Evolutionary conservation across 768 basidiomycete species (phyloP).

Genomic region (Phallus indusiatus): DNA sequence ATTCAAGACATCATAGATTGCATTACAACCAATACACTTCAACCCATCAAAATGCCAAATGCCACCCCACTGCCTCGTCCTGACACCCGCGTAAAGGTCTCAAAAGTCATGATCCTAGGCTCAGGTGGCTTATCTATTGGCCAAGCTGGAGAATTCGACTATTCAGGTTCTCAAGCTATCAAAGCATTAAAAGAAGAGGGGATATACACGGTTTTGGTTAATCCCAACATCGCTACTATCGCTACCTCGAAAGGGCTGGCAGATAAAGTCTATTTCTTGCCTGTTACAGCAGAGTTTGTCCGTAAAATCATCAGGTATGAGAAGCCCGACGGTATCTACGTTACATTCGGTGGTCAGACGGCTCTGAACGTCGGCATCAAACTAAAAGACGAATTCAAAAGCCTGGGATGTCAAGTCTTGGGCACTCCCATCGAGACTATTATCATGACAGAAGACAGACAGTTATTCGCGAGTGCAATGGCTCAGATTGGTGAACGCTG

Average conservation of each 20-base stretch:
- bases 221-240: constrained; percentile 99
- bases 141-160: constrained; percentile 99
- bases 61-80: constrained; percentile 39
- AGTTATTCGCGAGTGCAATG: constrained; percentile 91
- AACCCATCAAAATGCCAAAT: constrained; percentile 62
- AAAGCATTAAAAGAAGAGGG: constrained; percentile 99
- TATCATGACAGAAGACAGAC: constrained; percentile 94
- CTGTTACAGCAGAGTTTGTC: constrained; percentile 96
- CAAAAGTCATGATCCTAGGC: constrained; percentile 93
- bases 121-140: constrained; percentile 97
- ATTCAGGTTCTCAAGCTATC: constrained; percentile 98
- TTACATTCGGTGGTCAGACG: constrained; percentile 97
- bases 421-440: constrained; percentile 97
- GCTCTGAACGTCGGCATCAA: constrained; percentile 95
- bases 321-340: constrained; percentile 97
- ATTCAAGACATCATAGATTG: constrained; percentile 78
- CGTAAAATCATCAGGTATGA: constrained; percentile 98
- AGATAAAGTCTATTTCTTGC: constrained; percentile 99
- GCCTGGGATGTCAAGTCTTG: constrained; percentile 83
- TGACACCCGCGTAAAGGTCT: constrained; percentile 64
- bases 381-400: constrained; percentile 92
- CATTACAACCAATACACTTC: constrained; percentile 40
- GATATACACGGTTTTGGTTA: constrained; percentile 97
- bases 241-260: constrained; percentile 95
- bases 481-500: constrained; percentile 92